Percentiles rank a stretch among this genome's conserved stretches.
phyloP scores from a whole-genome alignment of 1,284 basidiomycete genomes.

The Rhodotorula mucilaginosa region DNA sequence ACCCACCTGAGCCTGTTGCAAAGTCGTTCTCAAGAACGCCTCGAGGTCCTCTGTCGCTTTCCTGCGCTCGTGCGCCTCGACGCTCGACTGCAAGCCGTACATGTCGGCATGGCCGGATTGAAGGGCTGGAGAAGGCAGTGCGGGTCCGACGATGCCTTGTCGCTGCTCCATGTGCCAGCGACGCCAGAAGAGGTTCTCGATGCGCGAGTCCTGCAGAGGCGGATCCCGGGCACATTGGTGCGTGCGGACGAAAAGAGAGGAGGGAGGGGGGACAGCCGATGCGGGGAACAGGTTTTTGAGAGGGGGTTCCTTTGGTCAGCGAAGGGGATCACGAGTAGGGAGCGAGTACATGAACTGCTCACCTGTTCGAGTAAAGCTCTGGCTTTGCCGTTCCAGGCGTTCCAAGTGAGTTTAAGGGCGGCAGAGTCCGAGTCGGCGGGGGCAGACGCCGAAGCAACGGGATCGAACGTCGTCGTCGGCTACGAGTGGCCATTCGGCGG shows the following conservation, averaged over 20 bases:
- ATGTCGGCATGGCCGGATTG: slow-evolving; percentile 4
- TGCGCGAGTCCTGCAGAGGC: slow-evolving; percentile 28
- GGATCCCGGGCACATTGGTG: too few species aligned
- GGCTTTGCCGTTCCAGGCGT: slow-evolving; percentile 29
- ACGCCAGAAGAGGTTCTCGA: slow-evolving; percentile 40
- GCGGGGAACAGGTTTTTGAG: background rate
- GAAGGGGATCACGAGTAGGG: too few species aligned
- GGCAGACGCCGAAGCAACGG: slow-evolving; percentile 12
- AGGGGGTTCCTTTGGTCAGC: background rate
- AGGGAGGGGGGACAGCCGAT: background rate
- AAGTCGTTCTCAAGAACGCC: slow-evolving; percentile 27
- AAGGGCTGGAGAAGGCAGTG: slow-evolving; percentile 6
- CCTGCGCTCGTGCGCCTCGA: slow-evolving; percentile 17
- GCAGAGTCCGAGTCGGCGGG: slow-evolving; percentile 2
- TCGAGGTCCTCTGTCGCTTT: slow-evolving; percentile 28
- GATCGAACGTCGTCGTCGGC: slow-evolving; percentile 25
- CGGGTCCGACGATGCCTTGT: slow-evolving; percentile 3
- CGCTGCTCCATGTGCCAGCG: slow-evolving; percentile 36
- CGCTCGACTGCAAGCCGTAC: slow-evolving; percentile 9
- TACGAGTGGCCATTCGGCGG: slow-evolving; percentile 3
- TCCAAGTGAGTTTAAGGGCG: slow-evolving; percentile 19
- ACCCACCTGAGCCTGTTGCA: slow-evolving; percentile 24
- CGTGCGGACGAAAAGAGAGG: too few species aligned
- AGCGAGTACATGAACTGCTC: background rate
- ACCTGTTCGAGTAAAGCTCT: slow-evolving; percentile 21